Evolutionary conservation across 805 yeast genomes (phyloP).

Genomic region (Metschnikowia corniflorae): DNA sequence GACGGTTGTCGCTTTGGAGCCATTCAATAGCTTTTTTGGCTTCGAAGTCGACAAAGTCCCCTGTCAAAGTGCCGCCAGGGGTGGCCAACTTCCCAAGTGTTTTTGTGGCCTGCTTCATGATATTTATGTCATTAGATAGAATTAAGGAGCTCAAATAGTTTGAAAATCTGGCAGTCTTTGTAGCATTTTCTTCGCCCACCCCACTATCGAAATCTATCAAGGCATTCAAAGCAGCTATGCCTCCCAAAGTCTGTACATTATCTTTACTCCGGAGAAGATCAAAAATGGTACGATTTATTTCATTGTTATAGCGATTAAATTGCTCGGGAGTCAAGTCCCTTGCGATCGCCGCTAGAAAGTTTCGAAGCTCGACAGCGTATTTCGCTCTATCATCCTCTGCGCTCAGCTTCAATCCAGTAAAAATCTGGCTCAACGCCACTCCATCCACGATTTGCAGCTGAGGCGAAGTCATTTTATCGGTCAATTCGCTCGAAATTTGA

Average conservation of each 20-base stretch:
- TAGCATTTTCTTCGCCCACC: constrained; percentile 71
- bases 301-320: constrained; percentile 75
- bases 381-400: constrained; percentile 42
- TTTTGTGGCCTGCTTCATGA: constrained; percentile 81
- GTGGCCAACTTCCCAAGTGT: constrained; percentile 86
- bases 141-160: constrained; percentile 78
- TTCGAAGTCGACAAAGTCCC: constrained; percentile 90
- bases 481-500: too few relatives aligned
- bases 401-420: constrained; percentile 45
- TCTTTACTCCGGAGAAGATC: constrained; percentile 78
- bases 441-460: constrained; percentile 34
- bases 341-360: constrained; percentile 66
- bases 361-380: constrained; percentile 70
- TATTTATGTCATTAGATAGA: constrained; percentile 76
- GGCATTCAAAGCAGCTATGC: constrained; percentile 85
- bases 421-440: constrained; percentile 50
- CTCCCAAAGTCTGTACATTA: constrained; percentile 74
- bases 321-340: constrained; percentile 82
- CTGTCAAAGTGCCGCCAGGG: constrained; percentile 85
- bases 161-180: constrained; percentile 87
- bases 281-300: constrained; percentile 81
- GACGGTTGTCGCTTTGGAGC: constrained; percentile 77
- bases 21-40: constrained; percentile 88
- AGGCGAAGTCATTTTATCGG: constrained; percentile 18
- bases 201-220: constrained; percentile 82